A percentile compares a stretch with the other conserved stretches of the same genome.
Conservation (phyloP, 805 yeast genomes). For the Candida morakotiae region DNA sequence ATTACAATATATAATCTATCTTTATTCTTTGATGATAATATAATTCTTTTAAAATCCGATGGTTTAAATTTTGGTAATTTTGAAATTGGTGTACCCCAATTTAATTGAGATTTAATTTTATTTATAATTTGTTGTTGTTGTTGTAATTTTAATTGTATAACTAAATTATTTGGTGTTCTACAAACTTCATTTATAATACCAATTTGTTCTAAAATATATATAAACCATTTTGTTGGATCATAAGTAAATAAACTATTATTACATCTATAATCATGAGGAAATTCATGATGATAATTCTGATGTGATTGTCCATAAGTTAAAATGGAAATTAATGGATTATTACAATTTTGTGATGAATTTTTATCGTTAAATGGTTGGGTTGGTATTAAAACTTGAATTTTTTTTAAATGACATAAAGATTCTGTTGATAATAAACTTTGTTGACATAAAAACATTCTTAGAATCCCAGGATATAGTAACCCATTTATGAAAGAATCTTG, state of each 20-base stretch:
- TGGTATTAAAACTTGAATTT: constrained; percentile 67
- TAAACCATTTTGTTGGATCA: constrained; percentile 84
- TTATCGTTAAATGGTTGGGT: constrained; percentile 45
- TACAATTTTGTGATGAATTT: constrained; percentile 69
- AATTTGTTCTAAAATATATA: constrained; percentile 46
- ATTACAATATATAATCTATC: constrained; percentile 70
- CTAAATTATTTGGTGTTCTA: constrained; percentile 62
- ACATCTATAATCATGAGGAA: constrained; percentile 84
- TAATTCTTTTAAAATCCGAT: constrained; percentile 39
- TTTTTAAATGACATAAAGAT: constrained; percentile 68
- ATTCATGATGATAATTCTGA: constrained; percentile 94
- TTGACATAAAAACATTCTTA: constrained; percentile 69
- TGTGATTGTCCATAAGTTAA: constrained; percentile 87
- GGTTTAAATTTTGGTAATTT: constrained; percentile 66
- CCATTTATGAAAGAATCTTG: constrained; percentile 32
- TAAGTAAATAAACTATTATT: constrained; percentile 68
- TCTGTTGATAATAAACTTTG: constrained; percentile 76
- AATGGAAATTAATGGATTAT: constrained; percentile 50
- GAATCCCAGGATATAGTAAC: constrained; percentile 66
- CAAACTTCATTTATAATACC: constrained; percentile 61
- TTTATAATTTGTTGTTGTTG: constrained; percentile 83
- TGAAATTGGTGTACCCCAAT: constrained; percentile 94
- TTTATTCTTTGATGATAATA: constrained; percentile 32
- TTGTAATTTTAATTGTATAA: constrained; percentile 49
- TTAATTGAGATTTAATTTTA: constrained; percentile 67